phyloP scores from a whole-genome alignment of 176 grass and related monocot genomes.

The Musa beccarii region DNA sequence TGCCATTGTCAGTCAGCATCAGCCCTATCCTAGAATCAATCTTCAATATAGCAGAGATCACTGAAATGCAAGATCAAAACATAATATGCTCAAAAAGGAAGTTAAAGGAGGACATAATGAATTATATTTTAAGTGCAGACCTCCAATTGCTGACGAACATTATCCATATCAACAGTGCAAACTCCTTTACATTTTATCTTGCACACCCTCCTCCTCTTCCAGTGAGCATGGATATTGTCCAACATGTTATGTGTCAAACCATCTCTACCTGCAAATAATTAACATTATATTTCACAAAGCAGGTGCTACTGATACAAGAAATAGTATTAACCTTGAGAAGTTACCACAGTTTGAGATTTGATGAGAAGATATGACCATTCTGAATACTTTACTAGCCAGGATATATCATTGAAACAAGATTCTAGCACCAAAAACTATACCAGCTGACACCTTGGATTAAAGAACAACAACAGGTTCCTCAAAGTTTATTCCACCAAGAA shows the following conservation, averaged over 20 bases:
- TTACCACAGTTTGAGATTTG: too few species aligned
- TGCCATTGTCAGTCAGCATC: not conserved
- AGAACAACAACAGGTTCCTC: not conserved
- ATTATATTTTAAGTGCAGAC: conserved; percentile 18
- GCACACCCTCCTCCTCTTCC: conserved; percentile 95
- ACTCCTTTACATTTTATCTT: conserved; percentile 97
- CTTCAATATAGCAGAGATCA: not conserved
- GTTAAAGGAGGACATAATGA: conserved; percentile 9
- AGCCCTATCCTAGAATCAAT: not conserved
- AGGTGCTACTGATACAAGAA: not conserved
- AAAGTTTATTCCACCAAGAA: not conserved
- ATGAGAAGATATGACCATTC: not conserved
- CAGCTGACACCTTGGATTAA: not conserved
- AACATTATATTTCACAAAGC: not conserved
- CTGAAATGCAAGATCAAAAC: not conserved
- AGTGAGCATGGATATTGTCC: conserved; percentile 84
- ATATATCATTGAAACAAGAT: not conserved
- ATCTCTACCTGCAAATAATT: conserved; percentile 60
- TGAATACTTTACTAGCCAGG: not conserved
- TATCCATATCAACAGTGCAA: conserved; percentile 91
- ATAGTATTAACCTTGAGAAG: not conserved
- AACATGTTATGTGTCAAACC: conserved; percentile 95
- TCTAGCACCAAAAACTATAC: not conserved
- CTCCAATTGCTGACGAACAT: conserved; percentile 83
- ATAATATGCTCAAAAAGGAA: conserved; percentile 3